phyloP scores from a whole-genome alignment of 2,329 filamentous ascomycete species.

The Phialemoniopsis sp. region DNA sequence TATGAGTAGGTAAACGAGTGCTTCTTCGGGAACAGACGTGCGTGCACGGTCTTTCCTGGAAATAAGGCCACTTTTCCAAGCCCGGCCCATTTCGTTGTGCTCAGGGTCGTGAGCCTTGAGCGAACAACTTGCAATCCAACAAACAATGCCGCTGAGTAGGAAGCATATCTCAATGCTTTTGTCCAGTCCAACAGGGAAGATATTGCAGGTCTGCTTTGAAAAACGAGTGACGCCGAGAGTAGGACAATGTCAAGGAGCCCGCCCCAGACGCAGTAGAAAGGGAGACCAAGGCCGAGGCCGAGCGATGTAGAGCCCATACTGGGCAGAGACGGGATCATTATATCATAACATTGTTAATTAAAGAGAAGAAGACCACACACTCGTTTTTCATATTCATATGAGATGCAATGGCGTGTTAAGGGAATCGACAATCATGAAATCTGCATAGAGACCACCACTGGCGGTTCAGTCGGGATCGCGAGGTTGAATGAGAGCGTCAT shows the following conservation, averaged over 20 bases:
- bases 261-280: not conserved
- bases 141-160: not conserved
- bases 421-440: too few relatives aligned
- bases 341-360: too few relatives aligned
- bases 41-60: conserved; percentile 61
- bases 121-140: conserved; percentile 5
- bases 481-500: too few relatives aligned
- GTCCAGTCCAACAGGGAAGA: too few relatives aligned
- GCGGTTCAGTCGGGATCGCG: too few relatives aligned
- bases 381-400: too few relatives aligned
- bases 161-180: not conserved
- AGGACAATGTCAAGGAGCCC: not conserved
- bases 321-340: too few relatives aligned
- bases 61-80: conserved; percentile 49
- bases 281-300: too few relatives aligned
- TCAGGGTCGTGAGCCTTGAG: not conserved
- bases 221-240: not conserved
- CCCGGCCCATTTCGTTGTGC: conserved; percentile 12
- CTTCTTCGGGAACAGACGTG: conserved; percentile 61
- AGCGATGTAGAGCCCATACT: too few relatives aligned
- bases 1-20: conserved; percentile 70
- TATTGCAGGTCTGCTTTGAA: not conserved
- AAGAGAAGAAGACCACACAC: too few relatives aligned
- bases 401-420: too few relatives aligned
- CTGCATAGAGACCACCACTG: too few relatives aligned